Base-by-base conservation (phyloP, 192 early-diverging fungal genomes). In the Coemansia sp. region DNA sequence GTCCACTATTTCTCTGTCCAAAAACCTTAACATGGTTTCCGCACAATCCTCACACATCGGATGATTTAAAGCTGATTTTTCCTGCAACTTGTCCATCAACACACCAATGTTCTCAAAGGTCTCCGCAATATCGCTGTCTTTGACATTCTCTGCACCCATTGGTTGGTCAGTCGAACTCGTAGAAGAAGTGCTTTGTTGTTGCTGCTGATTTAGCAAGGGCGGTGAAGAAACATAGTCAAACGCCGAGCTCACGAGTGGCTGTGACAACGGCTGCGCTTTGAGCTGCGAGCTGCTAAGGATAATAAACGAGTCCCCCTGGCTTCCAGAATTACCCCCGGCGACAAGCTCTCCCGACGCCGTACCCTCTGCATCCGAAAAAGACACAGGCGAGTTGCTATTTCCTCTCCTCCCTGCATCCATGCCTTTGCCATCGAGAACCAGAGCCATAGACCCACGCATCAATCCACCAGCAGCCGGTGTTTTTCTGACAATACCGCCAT, bases 11-110 rank as follows among this genome's bases (percentile, higher is more conserved):
- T 90, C 86, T 62, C 87, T 88, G 51, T 92, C 90, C 43, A 98
- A 68, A 34, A 84, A 79, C 9, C 90, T 85, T 54, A 89, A 51
- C 60, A 96, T 69, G 67, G 90, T 89, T 58, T 95, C 93, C 0
- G 94, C 91, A 68, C 97, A 98, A 56, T 95, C 95, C 66, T 92
- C 88, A 73, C 97, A 98, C 74, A 97, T 87, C 12, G 94, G 94
- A 60, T 96, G 93, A 54, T 87, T 86, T 14, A 93, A 79, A 54
- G 87, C 87, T 2, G 93, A 90, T 39, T 86, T 86, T n/a, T 87
- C 83, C 0, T 91, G 91, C 66, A 96, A 87, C 65, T 90, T 64
- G 54, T 95, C 92, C 81, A 93, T 94, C 48, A 98, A 67, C 34
- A 88, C 85, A 28, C 86, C 90, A 28, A 80, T 80, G 18, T 66